Percentiles rank a stretch among this genome's conserved stretches.
phyloP scores from a whole-genome alignment of 2,329 filamentous ascomycete genomes.

The Diaporthe eres region DNA sequence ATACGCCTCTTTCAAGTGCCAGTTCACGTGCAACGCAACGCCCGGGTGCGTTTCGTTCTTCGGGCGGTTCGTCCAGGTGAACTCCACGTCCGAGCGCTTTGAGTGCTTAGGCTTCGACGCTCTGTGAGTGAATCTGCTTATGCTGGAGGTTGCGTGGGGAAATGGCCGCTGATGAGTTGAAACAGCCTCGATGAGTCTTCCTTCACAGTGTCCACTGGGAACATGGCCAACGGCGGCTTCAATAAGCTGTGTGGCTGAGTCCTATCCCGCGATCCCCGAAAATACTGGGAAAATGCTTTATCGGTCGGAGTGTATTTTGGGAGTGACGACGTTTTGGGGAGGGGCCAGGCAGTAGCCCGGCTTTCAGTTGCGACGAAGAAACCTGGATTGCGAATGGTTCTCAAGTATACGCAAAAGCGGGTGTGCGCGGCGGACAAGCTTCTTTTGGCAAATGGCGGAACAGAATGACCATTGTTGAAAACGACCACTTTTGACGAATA shows the following conservation, averaged over 20 bases:
- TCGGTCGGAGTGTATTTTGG: background rate
- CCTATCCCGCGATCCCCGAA: background rate
- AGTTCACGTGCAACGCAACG: slow-evolving; percentile 48
- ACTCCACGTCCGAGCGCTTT: slow-evolving; percentile 35
- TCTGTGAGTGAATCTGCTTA: slow-evolving; percentile 34
- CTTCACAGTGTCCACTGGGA: slow-evolving; percentile 43
- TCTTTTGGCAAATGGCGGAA: background rate
- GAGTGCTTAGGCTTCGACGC: slow-evolving; percentile 41
- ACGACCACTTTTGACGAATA: background rate
- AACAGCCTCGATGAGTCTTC: slow-evolving; percentile 44
- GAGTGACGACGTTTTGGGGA: background rate
- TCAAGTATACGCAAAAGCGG: background rate
- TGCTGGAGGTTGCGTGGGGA: background rate
- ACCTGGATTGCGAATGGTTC: background rate
- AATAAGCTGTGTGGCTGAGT: slow-evolving; percentile 46
- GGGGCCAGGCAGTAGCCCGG: background rate
- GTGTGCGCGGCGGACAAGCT: background rate
- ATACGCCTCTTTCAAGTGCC: slow-evolving; percentile 50
- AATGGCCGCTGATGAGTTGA: background rate
- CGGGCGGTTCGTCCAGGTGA: slow-evolving; percentile 45
- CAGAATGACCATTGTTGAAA: background rate
- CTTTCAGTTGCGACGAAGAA: background rate
- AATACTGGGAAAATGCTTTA: background rate
- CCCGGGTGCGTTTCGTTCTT: slow-evolving; percentile 47
- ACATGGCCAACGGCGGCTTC: slow-evolving; percentile 46